Evolutionary conservation across 495 filamentous ascomycete genomes (phyloP).

Genomic region (Penicillium turbatum): DNA sequence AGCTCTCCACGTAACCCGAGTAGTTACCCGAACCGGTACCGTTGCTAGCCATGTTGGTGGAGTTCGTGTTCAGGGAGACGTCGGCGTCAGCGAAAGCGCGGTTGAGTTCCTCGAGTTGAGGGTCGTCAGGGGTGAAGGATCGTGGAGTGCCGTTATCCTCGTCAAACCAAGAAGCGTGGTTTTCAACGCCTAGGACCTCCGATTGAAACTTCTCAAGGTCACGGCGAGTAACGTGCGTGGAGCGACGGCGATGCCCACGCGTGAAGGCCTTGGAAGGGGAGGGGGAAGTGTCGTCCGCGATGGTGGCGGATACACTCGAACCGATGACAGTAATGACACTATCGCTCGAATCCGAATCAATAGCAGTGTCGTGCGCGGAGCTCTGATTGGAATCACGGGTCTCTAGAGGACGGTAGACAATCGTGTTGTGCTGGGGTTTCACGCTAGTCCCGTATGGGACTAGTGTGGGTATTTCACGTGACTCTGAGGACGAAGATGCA

Average conservation of each 20-base stretch:
- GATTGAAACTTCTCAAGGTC: conserved; percentile 45
- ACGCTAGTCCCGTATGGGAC: conserved; percentile 3
- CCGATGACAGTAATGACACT: conserved; percentile 1
- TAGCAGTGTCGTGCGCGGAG: background rate
- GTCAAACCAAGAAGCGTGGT: conserved; percentile 29
- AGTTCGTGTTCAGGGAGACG: conserved; percentile 36
- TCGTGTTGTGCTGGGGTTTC: conserved; percentile 6
- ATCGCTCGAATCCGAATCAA: conserved; percentile 1
- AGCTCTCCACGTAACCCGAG: conserved; percentile 32
- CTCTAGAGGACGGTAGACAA: background rate
- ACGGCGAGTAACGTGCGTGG: conserved; percentile 43
- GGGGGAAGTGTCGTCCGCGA: conserved; percentile 31
- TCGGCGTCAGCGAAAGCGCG: conserved; percentile 34
- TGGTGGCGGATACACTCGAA: conserved; percentile 30
- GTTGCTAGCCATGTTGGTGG: conserved; percentile 29
- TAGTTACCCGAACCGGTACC: conserved; percentile 30
- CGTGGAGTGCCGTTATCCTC: conserved; percentile 29
- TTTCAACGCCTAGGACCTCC: conserved; percentile 40
- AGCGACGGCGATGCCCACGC: conserved; percentile 46
- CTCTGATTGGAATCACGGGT: conserved; percentile 1
- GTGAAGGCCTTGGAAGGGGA: conserved; percentile 39
- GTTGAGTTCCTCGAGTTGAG: conserved; percentile 36
- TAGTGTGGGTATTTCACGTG: background rate
- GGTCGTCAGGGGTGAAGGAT: conserved; percentile 29
- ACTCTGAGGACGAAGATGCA: background rate